phyloP scores from a whole-genome alignment of 1,284 basidiomycete species.

The Cronartium ribicola region DNA sequence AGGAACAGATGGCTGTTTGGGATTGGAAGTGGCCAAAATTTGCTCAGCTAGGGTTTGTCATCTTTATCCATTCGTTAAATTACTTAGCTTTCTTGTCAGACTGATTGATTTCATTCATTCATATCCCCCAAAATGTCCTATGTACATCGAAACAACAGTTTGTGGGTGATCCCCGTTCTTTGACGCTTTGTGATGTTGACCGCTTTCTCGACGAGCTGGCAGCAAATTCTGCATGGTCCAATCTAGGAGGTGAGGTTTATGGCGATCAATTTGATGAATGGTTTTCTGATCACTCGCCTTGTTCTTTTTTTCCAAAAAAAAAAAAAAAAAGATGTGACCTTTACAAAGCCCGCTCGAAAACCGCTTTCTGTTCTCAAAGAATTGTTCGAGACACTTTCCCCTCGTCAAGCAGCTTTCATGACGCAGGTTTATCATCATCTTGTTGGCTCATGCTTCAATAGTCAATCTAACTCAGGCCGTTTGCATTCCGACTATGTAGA shows the following conservation, averaged over 20 bases:
- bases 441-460: background rate
- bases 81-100: conserved; percentile 16
- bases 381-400: conserved; percentile 8
- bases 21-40: conserved; percentile 60
- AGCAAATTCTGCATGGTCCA: conserved; percentile 62
- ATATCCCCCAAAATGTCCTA: conserved; percentile 40
- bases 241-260: conserved; percentile 53
- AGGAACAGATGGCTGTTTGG: conserved; percentile 63
- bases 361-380: conserved; percentile 6
- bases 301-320: background rate
- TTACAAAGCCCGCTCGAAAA: conserved; percentile 6
- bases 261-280: conserved; percentile 45
- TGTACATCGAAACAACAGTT: conserved; percentile 51
- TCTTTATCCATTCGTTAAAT: background rate
- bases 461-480: conserved; percentile 46
- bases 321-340: background rate
- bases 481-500: conserved; percentile 59
- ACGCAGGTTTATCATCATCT: conserved; percentile 13
- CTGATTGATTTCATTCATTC: conserved; percentile 37
- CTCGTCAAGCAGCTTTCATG: conserved; percentile 28
- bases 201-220: conserved; percentile 68
- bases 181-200: conserved; percentile 58
- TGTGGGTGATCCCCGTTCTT: conserved; percentile 7
- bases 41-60: conserved; percentile 51
- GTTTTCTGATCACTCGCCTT: conserved; percentile 10